Base-by-base conservation (phyloP, 495 filamentous ascomycete species). In the Penicillium goetzii region DNA sequence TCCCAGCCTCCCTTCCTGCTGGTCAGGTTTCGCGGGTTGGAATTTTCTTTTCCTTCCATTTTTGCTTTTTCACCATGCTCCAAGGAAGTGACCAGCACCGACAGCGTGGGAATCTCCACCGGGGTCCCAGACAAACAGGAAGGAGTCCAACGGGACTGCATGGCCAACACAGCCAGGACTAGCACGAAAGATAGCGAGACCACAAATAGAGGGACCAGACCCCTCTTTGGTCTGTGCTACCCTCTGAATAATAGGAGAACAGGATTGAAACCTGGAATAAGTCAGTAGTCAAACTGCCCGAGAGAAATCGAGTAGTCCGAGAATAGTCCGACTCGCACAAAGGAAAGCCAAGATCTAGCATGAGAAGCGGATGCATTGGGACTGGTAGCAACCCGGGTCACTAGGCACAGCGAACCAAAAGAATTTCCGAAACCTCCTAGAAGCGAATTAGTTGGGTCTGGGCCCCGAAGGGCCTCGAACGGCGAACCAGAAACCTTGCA, bases 401-500 rank as follows among this genome's bases (percentile, higher is more conserved):
- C 8, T 43, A 43, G 8, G 19, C 15, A 43, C 41, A 43, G 7
- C 41, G n/a, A 43, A 43, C n/a, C 41, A 36, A 36, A 14, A 14
- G 34, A 36, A 36, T 36, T 9, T 8, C 30, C 30, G 9, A 45
- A 21, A 21, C 41, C 19, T 19, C 19, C 41, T 19, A 15, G 33
- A 7, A n/a, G 36, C 30, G 25, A 5, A 19, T 5, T 4, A 14
- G 68, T 62, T 64, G 66, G 71, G 65, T 65, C 69, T 71, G 68
- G 71, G 56, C 71, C 68, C 56, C 60, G 53, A 45, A 55, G 63
- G 63, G 63, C 70, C 70, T 38, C 9, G 14, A 23, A 28, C 30
- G 50, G 15, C 50, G 50, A 28, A 53, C 25, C 50, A 53, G 1
- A 17, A 53, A 47, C 43, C 47, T 26, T 30, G 47, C 47, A 30